These are phyloP conservation scores for Phaffia rhodozyma DNA, from an alignment of 1,284 basidiomycete species.

Conservation along the genomic window DNA sequence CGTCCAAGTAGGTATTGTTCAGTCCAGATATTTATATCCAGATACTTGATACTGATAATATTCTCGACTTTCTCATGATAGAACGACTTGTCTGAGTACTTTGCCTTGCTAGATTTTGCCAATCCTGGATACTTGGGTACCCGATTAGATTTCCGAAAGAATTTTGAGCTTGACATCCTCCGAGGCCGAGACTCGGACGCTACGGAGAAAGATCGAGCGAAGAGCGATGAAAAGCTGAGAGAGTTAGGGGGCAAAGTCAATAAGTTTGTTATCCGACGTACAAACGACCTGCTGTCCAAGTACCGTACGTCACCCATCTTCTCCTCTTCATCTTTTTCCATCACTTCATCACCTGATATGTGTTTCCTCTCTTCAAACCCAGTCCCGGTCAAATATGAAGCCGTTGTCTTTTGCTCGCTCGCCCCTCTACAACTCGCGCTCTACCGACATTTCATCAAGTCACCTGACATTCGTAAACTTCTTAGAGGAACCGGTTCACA, in stretches of 20 bases:
- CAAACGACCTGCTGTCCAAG: constrained; percentile 94
- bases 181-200: constrained; percentile 87
- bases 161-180: constrained; percentile 89
- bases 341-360: neutral
- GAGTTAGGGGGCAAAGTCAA: constrained; percentile 83
- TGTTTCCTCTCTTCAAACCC: neutral
- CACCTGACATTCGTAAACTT: constrained; percentile 84
- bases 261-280: constrained; percentile 93
- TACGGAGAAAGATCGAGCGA: constrained; percentile 64
- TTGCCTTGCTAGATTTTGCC: constrained; percentile 89
- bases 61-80: constrained; percentile 32
- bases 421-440: constrained; percentile 79
- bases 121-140: constrained; percentile 92
- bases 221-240: constrained; percentile 82
- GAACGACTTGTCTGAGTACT: constrained; percentile 96
- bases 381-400: constrained; percentile 99
- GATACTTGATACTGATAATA: neutral
- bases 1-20: constrained; percentile 53
- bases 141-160: constrained; percentile 87
- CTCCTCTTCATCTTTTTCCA: constrained; percentile 5
- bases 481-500: constrained; percentile 84
- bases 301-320: constrained; percentile 53
- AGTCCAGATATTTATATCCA: neutral
- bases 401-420: constrained; percentile 91
- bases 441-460: constrained; percentile 86